Conservation (phyloP, 441 rosid genomes). For the Pelargonium myrrhifolium region DNA sequence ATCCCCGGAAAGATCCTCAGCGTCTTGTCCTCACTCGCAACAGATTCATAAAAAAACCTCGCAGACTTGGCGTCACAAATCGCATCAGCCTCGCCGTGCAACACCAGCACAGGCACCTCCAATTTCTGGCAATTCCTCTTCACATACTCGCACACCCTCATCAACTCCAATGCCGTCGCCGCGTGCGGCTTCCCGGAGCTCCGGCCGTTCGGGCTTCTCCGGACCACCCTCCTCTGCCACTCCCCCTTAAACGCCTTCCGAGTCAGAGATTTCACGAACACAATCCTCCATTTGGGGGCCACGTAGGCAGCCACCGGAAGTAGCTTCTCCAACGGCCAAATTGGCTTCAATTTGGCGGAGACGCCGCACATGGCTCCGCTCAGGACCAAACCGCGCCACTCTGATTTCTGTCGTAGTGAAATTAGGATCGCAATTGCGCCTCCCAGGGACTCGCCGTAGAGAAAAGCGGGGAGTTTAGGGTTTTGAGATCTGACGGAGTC, state of each 20-base stretch:
- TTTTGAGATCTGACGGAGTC: constrained; percentile 13
- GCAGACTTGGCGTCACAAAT: constrained; percentile 23
- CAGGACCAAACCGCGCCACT: constrained; percentile 28
- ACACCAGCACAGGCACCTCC: constrained; percentile 23
- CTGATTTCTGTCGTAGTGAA: constrained; percentile 15
- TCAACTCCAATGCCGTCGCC: constrained; percentile 23
- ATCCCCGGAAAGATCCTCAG: constrained; percentile 21
- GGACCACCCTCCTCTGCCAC: constrained; percentile 26
- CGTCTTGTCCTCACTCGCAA: constrained; percentile 23
- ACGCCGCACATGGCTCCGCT: constrained; percentile 35
- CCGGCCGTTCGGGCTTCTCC: constrained; percentile 18
- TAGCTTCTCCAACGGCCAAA: constrained; percentile 27
- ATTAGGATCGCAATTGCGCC: constrained; percentile 27
- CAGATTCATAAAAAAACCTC: constrained; percentile 22
- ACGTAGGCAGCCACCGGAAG: constrained; percentile 27
- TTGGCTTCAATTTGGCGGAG: constrained; percentile 27
- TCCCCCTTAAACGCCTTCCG: constrained; percentile 26
- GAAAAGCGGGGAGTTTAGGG: constrained; percentile 26
- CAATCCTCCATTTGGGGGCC: constrained; percentile 23
- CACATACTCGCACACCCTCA: constrained; percentile 27
- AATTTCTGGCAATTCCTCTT: constrained; percentile 19
- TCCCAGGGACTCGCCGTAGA: constrained; percentile 33
- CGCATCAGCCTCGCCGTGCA: constrained; percentile 27
- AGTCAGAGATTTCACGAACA: constrained; percentile 17
- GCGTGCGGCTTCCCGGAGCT: constrained; percentile 22